Percentiles rank a stretch among this genome's conserved stretches.
Evolutionary conservation across 2,329 filamentous ascomycete genomes (phyloP).

Genomic region (Apiospora koreana): DNA sequence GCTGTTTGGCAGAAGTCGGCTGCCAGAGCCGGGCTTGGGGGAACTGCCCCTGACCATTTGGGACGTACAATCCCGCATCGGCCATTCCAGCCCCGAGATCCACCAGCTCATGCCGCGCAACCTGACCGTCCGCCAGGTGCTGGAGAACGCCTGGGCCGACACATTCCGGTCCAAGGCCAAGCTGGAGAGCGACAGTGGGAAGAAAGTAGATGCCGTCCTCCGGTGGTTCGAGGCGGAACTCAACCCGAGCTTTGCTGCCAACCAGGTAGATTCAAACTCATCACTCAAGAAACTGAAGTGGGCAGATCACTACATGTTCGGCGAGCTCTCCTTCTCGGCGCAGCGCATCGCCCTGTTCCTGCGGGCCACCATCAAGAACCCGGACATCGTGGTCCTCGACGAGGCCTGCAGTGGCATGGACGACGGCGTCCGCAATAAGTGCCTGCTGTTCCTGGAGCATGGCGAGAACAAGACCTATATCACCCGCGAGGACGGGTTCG

Average conservation of each 20-base stretch:
- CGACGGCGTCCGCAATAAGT: slow-evolving; percentile 79
- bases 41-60: slow-evolving; percentile 81
- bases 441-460: slow-evolving; percentile 73
- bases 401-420: slow-evolving; percentile 90
- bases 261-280: not conserved
- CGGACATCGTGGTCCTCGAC: slow-evolving; percentile 81
- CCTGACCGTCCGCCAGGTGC: slow-evolving; percentile 69
- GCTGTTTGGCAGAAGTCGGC: slow-evolving; percentile 78
- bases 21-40: slow-evolving; percentile 70
- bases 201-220: slow-evolving; percentile 69
- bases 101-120: slow-evolving; percentile 87
- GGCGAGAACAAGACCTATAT: slow-evolving; percentile 55
- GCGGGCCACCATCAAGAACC: slow-evolving; percentile 75
- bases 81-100: slow-evolving; percentile 91
- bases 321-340: slow-evolving; percentile 74
- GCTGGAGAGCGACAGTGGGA: slow-evolving; percentile 57
- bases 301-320: slow-evolving; percentile 69
- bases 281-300: slow-evolving; percentile 50
- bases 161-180: slow-evolving; percentile 75
- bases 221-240: slow-evolving; percentile 79
- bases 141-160: slow-evolving; percentile 89
- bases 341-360: slow-evolving; percentile 87
- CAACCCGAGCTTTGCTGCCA: slow-evolving; percentile 48
- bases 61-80: slow-evolving; percentile 86
- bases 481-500: slow-evolving; percentile 30